phyloP scores from a whole-genome alignment of 306 rosid genomes.

The Fragaria ananassa region DNA sequence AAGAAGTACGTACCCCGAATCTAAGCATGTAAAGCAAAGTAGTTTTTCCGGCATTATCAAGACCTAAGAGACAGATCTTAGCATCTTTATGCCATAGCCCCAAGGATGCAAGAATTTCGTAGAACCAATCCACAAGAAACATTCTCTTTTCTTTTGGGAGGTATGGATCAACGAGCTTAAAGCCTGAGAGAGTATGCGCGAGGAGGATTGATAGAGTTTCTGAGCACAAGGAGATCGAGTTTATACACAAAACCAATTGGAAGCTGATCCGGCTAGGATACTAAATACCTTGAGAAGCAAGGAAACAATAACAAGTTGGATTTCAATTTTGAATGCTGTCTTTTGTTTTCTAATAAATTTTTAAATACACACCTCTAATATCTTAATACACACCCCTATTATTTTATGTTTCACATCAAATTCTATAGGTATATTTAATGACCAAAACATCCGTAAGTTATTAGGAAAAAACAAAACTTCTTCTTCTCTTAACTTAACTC shows the following conservation, averaged over 20 bases:
- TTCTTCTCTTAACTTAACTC: no score
- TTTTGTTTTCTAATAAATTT: not conserved
- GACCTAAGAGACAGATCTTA: conserved; percentile 71
- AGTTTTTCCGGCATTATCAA: conserved; percentile 84
- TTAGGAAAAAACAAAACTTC: no score
- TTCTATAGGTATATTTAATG: no score
- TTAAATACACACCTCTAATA: no score
- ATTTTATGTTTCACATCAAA: no score
- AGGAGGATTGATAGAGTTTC: not conserved
- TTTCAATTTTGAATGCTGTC: not conserved
- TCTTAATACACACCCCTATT: no score
- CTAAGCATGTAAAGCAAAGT: conserved; percentile 82
- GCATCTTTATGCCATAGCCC: conserved; percentile 83
- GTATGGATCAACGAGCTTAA: not conserved
- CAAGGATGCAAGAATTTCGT: conserved; percentile 60
- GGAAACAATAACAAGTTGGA: not conserved
- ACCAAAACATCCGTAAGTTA: no score
- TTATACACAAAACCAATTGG: not conserved
- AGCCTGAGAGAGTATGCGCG: not conserved
- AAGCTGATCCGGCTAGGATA: not conserved
- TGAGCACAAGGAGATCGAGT: not conserved
- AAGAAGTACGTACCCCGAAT: conserved; percentile 48
- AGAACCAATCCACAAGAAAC: conserved; percentile 88
- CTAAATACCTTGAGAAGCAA: not conserved
- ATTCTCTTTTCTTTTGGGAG: conserved; percentile 14